phyloP scores from a whole-genome alignment of 2,329 filamentous ascomycete species.

The Nemania bipapillata region DNA sequence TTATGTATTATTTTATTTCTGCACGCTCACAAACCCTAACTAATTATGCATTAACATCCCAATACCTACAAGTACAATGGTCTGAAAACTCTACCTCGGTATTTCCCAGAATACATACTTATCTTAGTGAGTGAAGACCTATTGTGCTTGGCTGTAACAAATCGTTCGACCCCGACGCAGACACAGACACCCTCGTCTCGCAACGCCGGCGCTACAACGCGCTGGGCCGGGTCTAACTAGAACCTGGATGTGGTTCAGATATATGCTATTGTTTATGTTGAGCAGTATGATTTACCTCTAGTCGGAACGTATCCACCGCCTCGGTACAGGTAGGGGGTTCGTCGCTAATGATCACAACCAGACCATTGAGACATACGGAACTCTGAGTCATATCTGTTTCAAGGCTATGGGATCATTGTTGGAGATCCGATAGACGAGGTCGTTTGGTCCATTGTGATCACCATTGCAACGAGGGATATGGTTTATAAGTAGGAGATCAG shows the following conservation, averaged over 20 bases:
- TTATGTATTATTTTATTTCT: neutral
- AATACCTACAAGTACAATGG: neutral
- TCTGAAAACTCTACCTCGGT: neutral
- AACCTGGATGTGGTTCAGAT: neutral
- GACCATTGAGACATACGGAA: constrained; percentile 58
- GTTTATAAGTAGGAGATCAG: constrained; percentile 58
- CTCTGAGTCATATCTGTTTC: constrained; percentile 58
- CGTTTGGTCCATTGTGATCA: constrained; percentile 61
- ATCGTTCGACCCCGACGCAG: constrained; percentile 35
- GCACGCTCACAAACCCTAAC: neutral
- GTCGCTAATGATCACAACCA: no score
- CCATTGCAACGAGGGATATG: constrained; percentile 56
- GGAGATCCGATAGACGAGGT: constrained; percentile 61
- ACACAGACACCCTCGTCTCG: constrained; percentile 52
- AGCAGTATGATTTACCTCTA: neutral
- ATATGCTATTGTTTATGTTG: no score
- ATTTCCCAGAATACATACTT: neutral
- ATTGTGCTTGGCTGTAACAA: constrained; percentile 40
- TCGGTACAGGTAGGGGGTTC: neutral
- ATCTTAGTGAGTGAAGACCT: neutral
- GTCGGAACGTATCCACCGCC: neutral
- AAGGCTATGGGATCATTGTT: constrained; percentile 57
- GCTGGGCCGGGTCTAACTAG: constrained; percentile 41
- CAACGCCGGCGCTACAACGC: constrained; percentile 58
- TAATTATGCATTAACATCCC: neutral